Evolutionary conservation across 805 yeast species (phyloP), one percentile per base, ranked within the genome.

Genomic region (Jamesozyma hellenica): DNA sequence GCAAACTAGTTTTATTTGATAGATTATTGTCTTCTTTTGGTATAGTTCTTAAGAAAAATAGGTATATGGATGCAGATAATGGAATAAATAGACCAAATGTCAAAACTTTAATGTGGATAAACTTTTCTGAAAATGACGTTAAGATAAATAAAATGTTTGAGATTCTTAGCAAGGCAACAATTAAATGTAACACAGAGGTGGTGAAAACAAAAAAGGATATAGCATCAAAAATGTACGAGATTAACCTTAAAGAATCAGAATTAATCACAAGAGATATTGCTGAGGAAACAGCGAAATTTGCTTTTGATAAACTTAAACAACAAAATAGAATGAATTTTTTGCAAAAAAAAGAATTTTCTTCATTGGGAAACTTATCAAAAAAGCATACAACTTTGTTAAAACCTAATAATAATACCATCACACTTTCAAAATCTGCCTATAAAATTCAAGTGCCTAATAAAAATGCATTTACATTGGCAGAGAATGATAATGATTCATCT

Each of bases 1-100:
- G 58, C 35, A 40, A 47, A 21, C 27, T 16, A 26, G 28, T 49
- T 11, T 21, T 43, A 11, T 44, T 53, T 30, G 58, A 53, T 36
- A 21, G 42, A 21, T 35, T 36, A 3, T 39, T 36, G 28, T 28
- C 43, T 8, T 38, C 36, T 16, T 40, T 56, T 30, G 60, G 49
- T 16, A 29, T 53, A 16, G 18, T 42, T 2, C 40, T 56, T 25
- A 45, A 34, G 15, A 36, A 41, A 8, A 25, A 43, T 7, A 39
- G 49, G 28, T 26, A 27, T 16, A 28, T 48, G 4, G 34, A 34
- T 30, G 36, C 47, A 25, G 41, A 35, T 15, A 38, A 34, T 18
- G 38, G 39, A 12, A 11, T 15, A 6, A 23, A 14, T 11, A 16
- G 27, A 25, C 5, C 9, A 4, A 28, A 34, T 13, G 21, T 38